Evolutionary conservation across 345 rosid species (phyloP).

Genomic region (Bretschneidera sinensis): DNA sequence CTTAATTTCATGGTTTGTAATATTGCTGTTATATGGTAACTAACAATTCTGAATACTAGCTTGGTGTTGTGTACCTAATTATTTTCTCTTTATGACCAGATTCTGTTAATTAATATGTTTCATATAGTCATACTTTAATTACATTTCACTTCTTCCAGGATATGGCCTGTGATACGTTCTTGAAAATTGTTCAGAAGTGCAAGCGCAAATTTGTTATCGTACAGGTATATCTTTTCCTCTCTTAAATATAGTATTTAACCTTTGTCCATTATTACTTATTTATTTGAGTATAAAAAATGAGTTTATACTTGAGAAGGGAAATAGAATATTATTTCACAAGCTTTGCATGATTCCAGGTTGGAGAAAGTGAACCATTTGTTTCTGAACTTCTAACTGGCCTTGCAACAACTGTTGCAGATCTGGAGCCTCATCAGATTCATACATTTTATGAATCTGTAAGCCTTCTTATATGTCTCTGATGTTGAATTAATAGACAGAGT

Average conservation of each 20-base stretch:
- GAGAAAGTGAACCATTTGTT: constrained; percentile 95
- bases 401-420: constrained; percentile 91
- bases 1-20: too few species aligned
- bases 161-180: constrained; percentile 99
- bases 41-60: too few species aligned
- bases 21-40: too few species aligned
- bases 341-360: constrained; percentile 58
- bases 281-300: too few species aligned
- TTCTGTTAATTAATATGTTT: too few species aligned
- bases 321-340: too few species aligned
- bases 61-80: too few species aligned
- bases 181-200: constrained; percentile 99
- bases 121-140: background rate
- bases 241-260: background rate
- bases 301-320: background rate
- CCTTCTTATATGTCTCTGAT: constrained; percentile 6
- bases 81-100: too few species aligned
- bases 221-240: constrained; percentile 53
- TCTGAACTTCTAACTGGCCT: constrained; percentile 95
- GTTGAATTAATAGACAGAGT: background rate
- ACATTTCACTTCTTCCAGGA: constrained; percentile 45
- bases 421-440: constrained; percentile 98
- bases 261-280: background rate
- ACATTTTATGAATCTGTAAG: constrained; percentile 95
- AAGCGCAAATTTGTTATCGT: constrained; percentile 89